Percentiles rank a stretch among this genome's conserved stretches.
These are phyloP conservation scores for Endocalyx cinctus DNA, from an alignment of 2,329 filamentous ascomycete genomes.

Conservation along the genomic window DNA sequence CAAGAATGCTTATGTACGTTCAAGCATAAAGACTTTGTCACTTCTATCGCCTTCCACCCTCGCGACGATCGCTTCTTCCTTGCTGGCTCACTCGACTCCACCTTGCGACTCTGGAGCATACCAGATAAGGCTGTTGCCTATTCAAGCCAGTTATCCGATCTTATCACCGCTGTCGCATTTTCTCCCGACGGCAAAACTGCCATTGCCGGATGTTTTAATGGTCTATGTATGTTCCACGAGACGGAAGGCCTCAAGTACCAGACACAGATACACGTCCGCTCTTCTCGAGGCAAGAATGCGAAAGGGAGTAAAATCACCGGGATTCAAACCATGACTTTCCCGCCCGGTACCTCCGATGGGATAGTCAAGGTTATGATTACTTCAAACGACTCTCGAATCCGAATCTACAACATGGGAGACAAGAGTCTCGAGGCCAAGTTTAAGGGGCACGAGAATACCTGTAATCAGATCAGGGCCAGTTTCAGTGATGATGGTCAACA, in stretches of 20 bases:
- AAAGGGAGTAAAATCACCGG: constrained; percentile 98
- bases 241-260: constrained; percentile 83
- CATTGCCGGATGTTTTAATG: constrained; percentile 83
- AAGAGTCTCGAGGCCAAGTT: constrained; percentile 85
- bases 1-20: constrained; percentile 88
- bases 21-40: constrained; percentile 91
- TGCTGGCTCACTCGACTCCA: constrained; percentile 85
- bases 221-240: constrained; percentile 84
- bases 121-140: constrained; percentile 92
- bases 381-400: constrained; percentile 89
- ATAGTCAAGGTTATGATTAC: constrained; percentile 84
- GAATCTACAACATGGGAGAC: constrained; percentile 83
- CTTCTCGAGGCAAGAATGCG: constrained; percentile 84
- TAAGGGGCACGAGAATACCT: constrained; percentile 83
- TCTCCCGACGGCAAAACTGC: constrained; percentile 86
- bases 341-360: constrained; percentile 45
- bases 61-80: constrained; percentile 95
- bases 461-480: constrained; percentile 82
- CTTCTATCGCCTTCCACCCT: constrained; percentile 90
- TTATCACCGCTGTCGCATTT: constrained; percentile 92
- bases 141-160: constrained; percentile 70
- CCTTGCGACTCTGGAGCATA: constrained; percentile 90
- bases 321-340: constrained; percentile 68
- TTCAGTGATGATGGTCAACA: constrained; percentile 85
- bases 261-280: constrained; percentile 88